Evolutionary conservation across 2,329 filamentous ascomycete genomes (phyloP).

Genomic region (Didymella sp.): DNA sequence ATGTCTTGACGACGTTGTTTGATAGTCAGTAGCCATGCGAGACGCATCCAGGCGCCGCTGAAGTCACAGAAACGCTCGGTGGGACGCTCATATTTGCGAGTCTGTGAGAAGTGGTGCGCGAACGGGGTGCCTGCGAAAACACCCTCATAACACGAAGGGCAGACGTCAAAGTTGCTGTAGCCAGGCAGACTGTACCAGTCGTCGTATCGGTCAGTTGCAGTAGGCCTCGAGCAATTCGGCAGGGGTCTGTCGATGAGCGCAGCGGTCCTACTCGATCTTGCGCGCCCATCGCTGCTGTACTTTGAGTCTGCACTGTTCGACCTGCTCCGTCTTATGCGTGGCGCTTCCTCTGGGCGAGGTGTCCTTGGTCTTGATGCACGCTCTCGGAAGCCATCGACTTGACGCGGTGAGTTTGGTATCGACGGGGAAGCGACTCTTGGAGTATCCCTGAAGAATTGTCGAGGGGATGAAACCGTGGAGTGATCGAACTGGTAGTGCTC

Average conservation of each 20-base stretch:
- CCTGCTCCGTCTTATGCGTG: conserved; percentile 29
- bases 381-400: conserved; percentile 21
- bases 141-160: conserved; percentile 76
- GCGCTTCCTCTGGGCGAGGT: conserved; percentile 30
- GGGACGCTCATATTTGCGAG: conserved; percentile 64
- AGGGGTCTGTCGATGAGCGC: conserved; percentile 35
- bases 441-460: conserved; percentile 34
- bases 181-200: conserved; percentile 84
- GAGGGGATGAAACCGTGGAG: conserved; percentile 30
- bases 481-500: conserved; percentile 51
- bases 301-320: conserved; percentile 41
- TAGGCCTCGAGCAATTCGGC: conserved; percentile 70
- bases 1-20: conserved; percentile 73
- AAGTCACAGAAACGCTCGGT: conserved; percentile 76
- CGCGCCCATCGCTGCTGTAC: conserved; percentile 32
- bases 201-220: conserved; percentile 66
- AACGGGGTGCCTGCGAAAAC: conserved; percentile 75
- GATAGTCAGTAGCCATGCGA: conserved; percentile 81
- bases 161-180: conserved; percentile 77
- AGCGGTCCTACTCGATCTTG: conserved; percentile 21
- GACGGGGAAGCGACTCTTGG: conserved; percentile 32
- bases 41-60: conserved; percentile 79
- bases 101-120: conserved; percentile 69
- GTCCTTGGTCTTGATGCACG: conserved; percentile 20
- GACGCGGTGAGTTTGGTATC: conserved; percentile 31